phyloP scores from a whole-genome alignment of 2,329 filamentous ascomycete species.

The Lachnellula hyalina region DNA sequence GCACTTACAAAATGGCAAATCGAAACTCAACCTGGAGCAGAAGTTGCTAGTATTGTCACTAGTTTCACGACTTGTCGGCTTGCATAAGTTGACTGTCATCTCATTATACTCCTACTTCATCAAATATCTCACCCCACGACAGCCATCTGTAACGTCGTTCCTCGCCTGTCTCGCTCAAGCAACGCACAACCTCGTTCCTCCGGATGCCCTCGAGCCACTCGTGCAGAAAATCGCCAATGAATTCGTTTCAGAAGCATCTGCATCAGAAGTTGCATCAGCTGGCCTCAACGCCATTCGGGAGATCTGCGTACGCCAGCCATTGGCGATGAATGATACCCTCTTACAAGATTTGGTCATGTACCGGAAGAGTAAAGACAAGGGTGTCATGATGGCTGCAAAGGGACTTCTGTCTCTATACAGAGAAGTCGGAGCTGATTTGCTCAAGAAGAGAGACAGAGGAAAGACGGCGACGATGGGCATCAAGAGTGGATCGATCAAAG shows the following conservation, averaged over 20 bases:
- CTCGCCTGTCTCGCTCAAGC: constrained; percentile 88
- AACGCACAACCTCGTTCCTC: constrained; percentile 85
- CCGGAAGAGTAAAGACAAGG: constrained; percentile 95
- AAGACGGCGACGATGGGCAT: constrained; percentile 85
- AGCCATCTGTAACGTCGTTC: constrained; percentile 88
- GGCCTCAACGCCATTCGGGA: constrained; percentile 94
- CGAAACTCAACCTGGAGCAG: constrained; percentile 80
- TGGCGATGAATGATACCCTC: constrained; percentile 96
- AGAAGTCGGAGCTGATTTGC: constrained; percentile 82
- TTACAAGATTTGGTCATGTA: constrained; percentile 95
- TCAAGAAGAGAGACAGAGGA: constrained; percentile 85
- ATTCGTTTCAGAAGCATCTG: constrained; percentile 92
- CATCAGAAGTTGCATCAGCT: constrained; percentile 83
- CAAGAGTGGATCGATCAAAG: constrained; percentile 66
- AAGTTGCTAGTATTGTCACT: constrained; percentile 87
- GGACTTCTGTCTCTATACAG: constrained; percentile 86
- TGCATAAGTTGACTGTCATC: constrained; percentile 88
- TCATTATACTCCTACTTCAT: constrained; percentile 94
- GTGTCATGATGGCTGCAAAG: constrained; percentile 97
- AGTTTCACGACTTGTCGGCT: constrained; percentile 81
- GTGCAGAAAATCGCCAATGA: constrained; percentile 96
- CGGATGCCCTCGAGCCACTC: constrained; percentile 84
- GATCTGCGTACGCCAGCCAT: constrained; percentile 83
- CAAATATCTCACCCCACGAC: constrained; percentile 82
- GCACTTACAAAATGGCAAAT: constrained; percentile 82